Evolutionary conservation across 768 basidiomycete species (phyloP), one percentile per base, ranked within the genome.

Genomic region (Rickenella mellea): DNA sequence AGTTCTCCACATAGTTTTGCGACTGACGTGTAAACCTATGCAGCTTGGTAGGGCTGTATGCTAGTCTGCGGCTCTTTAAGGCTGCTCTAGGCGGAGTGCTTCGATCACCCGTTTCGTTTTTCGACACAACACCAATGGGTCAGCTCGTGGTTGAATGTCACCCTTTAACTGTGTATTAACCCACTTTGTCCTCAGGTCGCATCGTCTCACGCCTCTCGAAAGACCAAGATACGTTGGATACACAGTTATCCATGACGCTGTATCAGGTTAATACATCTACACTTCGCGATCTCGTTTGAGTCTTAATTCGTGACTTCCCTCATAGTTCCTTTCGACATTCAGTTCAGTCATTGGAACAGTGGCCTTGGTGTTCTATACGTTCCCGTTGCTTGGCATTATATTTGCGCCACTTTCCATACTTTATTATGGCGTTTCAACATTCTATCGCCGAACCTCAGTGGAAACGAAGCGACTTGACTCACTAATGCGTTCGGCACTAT

Each of bases 121-220:
- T 83, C 52, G 83, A 87, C 52, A 79, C 80, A 0, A 84, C 82
- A 0, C 79, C 79, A 1, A 69, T 79, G 53, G 78, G 78, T 76
- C 50, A 26, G 60, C 46, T 15, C 7, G n/a, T 24, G 30, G 1
- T n/a, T 17, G 3, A 14, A 8, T 39, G 8, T 40, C 38, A 17
- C 36, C 28, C 26, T 10, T 31, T 45, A 7, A 11, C n/a, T 11
- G 20, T 17, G 15, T 42, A n/a, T 45, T 28, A 8, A 6, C 30
- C 14, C 15, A 26, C 27, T 31, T n/a, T 9, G 14, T 46, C 46
- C 15, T 12, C 39, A 78, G 79, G 78, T 1, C 61, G 78, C 28
- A 73, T 80, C 28, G 57, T 74, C 27, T 76, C 76, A 2, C 63
- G 74, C 4, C 54, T 80, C 12, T 76, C 77, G 2, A 79, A 77